Conservation (phyloP, 2,329 filamentous ascomycete species). For the Onygenales sp. region DNA sequence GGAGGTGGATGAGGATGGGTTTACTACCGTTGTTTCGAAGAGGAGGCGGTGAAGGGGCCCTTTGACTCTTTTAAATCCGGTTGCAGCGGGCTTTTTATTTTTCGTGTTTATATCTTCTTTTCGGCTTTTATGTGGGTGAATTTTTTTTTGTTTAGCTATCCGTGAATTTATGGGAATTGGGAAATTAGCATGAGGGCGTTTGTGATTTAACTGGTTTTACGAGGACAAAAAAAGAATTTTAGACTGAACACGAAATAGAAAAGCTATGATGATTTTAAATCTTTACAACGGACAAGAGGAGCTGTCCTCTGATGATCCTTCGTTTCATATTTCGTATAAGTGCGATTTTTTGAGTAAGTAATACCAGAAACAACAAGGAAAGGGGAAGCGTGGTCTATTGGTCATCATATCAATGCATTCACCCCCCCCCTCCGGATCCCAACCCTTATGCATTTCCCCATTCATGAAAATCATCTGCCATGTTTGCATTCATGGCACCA, state of each 20-base stretch:
- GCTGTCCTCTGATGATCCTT: not conserved
- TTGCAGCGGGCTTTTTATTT: not conserved
- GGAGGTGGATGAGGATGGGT: slow-evolving; percentile 72
- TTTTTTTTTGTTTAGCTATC: not conserved
- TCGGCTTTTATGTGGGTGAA: not conserved
- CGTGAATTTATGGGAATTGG: not conserved
- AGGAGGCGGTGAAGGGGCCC: slow-evolving; percentile 42
- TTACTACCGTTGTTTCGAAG: slow-evolving; percentile 64
- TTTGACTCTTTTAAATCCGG: not conserved
- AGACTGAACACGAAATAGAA: not conserved
- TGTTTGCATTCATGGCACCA: not conserved
- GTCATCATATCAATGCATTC: slow-evolving; percentile 1
- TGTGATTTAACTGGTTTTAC: not conserved
- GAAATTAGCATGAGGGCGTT: not conserved
- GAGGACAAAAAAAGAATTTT: not conserved
- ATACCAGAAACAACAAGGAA: not conserved
- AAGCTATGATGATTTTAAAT: not conserved
- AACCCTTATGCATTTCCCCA: not conserved
- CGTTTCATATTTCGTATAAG: not conserved
- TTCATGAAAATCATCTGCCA: not conserved
- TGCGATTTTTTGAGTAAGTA: not conserved
- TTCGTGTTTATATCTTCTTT: slow-evolving; percentile 3
- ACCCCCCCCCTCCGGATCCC: not conserved
- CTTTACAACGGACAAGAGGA: not conserved
- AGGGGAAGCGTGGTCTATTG: not conserved